Percentiles rank a stretch among this genome's conserved stretches.
These are phyloP conservation scores for Fraxinus cuspidata DNA, from an alignment of 257 asterid genomes.

Conservation along the genomic window DNA sequence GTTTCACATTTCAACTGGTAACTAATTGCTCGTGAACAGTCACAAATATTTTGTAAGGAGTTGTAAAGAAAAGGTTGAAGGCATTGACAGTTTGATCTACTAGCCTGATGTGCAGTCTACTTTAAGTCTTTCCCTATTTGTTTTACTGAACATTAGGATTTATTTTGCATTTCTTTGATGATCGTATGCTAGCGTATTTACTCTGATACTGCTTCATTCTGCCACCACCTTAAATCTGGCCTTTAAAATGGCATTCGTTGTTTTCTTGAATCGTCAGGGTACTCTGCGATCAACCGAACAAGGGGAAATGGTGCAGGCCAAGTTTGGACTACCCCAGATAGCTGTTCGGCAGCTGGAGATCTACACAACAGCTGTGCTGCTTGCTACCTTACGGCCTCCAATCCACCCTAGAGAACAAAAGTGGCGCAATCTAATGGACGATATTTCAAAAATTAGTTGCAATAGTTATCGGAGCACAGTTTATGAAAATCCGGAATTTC, in stretches of 20 bases:
- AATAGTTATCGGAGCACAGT: slow-evolving; percentile 68
- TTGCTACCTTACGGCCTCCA: slow-evolving; percentile 87
- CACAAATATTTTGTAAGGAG: not conserved
- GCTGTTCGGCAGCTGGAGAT: slow-evolving; percentile 95
- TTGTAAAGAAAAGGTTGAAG: not conserved
- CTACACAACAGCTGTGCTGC: slow-evolving; percentile 93
- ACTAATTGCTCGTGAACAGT: not conserved
- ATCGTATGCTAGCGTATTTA: not conserved
- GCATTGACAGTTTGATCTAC: not conserved
- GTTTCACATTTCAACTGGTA: not conserved
- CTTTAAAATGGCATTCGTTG: not conserved
- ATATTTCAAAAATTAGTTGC: slow-evolving; percentile 80
- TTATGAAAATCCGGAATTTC: slow-evolving; percentile 83
- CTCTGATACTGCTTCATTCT: not conserved
- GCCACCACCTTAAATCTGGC: no score
- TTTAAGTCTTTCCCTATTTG: not conserved
- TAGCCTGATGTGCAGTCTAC: not conserved
- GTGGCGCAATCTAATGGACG: slow-evolving; percentile 93
- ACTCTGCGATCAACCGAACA: slow-evolving; percentile 90
- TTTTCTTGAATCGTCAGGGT: slow-evolving; percentile 55
- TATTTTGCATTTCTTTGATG: not conserved
- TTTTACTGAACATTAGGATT: not conserved
- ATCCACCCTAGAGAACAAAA: slow-evolving; percentile 74
- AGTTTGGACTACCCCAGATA: slow-evolving; percentile 87
- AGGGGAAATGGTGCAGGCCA: slow-evolving; percentile 99